Evolutionary conservation across 129 eudicot species (phyloP).

Genomic region (Escallonia rubra): DNA sequence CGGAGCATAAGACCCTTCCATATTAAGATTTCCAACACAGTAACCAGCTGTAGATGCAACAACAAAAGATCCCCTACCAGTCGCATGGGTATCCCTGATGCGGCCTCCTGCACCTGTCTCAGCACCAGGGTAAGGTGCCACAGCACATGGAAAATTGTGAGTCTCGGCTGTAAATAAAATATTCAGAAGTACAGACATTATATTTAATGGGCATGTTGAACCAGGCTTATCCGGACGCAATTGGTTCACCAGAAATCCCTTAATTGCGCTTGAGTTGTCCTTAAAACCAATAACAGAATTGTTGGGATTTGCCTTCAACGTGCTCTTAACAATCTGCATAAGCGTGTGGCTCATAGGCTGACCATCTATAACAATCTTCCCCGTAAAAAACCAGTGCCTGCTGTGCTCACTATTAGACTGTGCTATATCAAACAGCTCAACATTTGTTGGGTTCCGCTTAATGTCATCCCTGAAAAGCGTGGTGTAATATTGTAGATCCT

Average conservation of each 20-base stretch:
- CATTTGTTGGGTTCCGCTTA: constrained; percentile 83
- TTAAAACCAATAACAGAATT: constrained; percentile 93
- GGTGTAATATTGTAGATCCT: constrained; percentile 84
- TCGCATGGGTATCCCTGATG: constrained; percentile 84
- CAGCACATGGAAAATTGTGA: constrained; percentile 96
- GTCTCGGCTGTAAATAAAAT: constrained; percentile 96
- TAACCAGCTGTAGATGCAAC: constrained; percentile 76
- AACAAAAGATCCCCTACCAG: constrained; percentile 87
- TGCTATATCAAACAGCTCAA: constrained; percentile 90
- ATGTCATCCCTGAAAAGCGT: constrained; percentile 71
- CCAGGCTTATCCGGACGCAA: constrained; percentile 72
- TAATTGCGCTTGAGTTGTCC: constrained; percentile 92
- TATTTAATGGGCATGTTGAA: constrained; percentile 50
- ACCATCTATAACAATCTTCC: constrained; percentile 81
- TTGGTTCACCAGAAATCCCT: constrained; percentile 74
- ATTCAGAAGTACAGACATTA: constrained; percentile 55
- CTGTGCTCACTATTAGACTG: constrained; percentile 98
- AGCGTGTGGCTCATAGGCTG: constrained; percentile 58
- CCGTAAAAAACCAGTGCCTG: constrained; percentile 91
- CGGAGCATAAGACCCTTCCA: constrained; percentile 61
- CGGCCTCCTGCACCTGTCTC: constrained; percentile 99
- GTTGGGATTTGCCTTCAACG: constrained; percentile 78
- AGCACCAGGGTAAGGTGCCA: constrained; percentile 98
- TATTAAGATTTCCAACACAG: constrained; percentile 58
- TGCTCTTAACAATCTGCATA: constrained; percentile 85